These are phyloP conservation scores for Saccharum officinarum DNA, from an alignment of 176 grass and related monocot species.

Conservation along the genomic window DNA sequence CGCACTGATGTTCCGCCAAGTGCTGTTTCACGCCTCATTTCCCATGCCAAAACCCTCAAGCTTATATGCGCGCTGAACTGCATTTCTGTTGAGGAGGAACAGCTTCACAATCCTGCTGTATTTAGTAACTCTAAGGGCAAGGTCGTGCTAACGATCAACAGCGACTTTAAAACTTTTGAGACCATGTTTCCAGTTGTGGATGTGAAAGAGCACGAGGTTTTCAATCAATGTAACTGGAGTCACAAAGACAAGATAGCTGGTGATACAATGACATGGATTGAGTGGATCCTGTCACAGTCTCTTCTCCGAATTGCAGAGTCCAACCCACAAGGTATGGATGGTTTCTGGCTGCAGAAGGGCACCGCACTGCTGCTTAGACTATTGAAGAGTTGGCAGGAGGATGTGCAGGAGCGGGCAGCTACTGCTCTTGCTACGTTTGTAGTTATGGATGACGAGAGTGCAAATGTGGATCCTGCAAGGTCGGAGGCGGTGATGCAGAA, in stretches of 20 bases:
- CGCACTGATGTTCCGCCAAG: slow-evolving; percentile 74
- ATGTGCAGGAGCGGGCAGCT: slow-evolving; percentile 93
- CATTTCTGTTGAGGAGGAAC: slow-evolving; percentile 65
- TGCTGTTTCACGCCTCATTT: slow-evolving; percentile 66
- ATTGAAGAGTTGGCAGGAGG: slow-evolving; percentile 77
- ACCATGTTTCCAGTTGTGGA: slow-evolving; percentile 53
- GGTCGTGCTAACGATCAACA: slow-evolving; percentile 70
- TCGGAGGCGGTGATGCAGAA: slow-evolving; percentile 85
- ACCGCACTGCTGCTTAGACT: slow-evolving; percentile 72
- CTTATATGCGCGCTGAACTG: slow-evolving; percentile 74
- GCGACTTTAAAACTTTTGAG: slow-evolving; percentile 52
- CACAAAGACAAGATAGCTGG: slow-evolving; percentile 53
- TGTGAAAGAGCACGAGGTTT: slow-evolving; percentile 54
- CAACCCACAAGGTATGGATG: slow-evolving; percentile 76
- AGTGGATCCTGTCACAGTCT: slow-evolving; percentile 83
- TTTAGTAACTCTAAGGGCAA: slow-evolving; percentile 84
- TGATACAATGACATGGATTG: slow-evolving; percentile 82
- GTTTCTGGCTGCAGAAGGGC: slow-evolving; percentile 93
- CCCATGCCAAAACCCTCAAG: slow-evolving; percentile 74
- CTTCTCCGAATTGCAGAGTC: slow-evolving; percentile 79
- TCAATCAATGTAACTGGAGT: slow-evolving; percentile 60
- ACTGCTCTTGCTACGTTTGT: slow-evolving; percentile 93
- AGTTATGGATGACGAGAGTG: slow-evolving; percentile 91
- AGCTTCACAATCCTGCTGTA: slow-evolving; percentile 49
- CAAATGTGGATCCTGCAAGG: slow-evolving; percentile 86